Conservation (phyloP, 805 yeast genomes). For the Candida adriatica region DNA sequence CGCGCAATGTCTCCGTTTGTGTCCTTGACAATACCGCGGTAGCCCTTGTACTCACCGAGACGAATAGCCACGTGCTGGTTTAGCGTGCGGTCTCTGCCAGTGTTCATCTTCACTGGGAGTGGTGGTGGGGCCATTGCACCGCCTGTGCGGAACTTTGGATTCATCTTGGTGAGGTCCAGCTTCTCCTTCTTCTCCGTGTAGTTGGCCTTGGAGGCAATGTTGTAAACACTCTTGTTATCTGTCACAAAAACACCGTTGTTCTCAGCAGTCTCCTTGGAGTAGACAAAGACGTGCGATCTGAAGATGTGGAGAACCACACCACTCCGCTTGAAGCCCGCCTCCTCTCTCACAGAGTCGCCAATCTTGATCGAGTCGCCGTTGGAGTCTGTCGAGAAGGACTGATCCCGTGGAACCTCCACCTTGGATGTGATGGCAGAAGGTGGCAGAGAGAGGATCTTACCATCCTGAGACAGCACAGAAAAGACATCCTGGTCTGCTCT, state of each 20-base stretch:
- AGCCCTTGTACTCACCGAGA: conserved; percentile 91
- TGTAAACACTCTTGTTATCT: conserved; percentile 66
- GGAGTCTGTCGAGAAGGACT: conserved; percentile 79
- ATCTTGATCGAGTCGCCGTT: conserved; percentile 78
- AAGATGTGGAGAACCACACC: conserved; percentile 85
- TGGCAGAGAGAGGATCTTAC: conserved; percentile 60
- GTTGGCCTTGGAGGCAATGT: conserved; percentile 80
- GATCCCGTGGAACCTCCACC: conserved; percentile 54
- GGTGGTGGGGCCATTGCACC: conserved; percentile 54
- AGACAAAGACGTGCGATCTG: conserved; percentile 71
- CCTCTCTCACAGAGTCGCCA: conserved; percentile 91
- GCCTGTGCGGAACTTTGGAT: conserved; percentile 58
- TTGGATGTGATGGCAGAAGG: conserved; percentile 83
- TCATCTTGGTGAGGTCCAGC: conserved; percentile 77
- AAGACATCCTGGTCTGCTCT: conserved; percentile 85
- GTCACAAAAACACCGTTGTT: conserved; percentile 90
- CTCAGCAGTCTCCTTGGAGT: conserved; percentile 72
- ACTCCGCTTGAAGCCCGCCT: conserved; percentile 75
- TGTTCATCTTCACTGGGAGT: conserved; percentile 42
- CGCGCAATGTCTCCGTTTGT: conserved; percentile 89
- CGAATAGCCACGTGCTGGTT: conserved; percentile 82
- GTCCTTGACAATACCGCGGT: conserved; percentile 88
- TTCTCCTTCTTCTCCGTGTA: conserved; percentile 34
- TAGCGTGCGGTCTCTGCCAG: conserved; percentile 76
- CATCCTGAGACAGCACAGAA: conserved; percentile 75